A percentile compares a stretch with the other conserved stretches of the same genome.
Conservation (phyloP, 495 filamentous ascomycete genomes). For the Daldinia concentrica region DNA sequence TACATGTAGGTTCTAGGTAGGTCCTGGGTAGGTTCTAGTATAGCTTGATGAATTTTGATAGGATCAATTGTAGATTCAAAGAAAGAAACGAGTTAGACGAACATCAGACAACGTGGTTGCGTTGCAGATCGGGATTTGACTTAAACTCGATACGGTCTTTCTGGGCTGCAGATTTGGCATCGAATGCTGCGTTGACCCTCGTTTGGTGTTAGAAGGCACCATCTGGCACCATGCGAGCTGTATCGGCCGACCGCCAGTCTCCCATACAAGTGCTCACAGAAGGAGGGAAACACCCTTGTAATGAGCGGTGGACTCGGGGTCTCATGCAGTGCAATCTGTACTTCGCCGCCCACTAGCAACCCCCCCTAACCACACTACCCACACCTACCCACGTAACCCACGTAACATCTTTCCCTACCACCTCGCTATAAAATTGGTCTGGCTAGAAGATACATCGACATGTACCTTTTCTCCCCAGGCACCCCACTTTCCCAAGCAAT, state of each 20-base stretch:
- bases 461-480: background rate
- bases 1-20: background rate
- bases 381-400: constrained; percentile 3
- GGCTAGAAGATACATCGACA: too few relatives aligned
- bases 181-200: constrained; percentile 2
- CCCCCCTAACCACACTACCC: constrained; percentile 14
- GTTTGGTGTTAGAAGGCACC: background rate
- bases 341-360: constrained; percentile 45
- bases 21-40: too few relatives aligned
- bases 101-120: constrained; percentile 41
- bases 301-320: constrained; percentile 51
- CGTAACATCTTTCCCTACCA: too few relatives aligned
- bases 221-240: constrained; percentile 16
- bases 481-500: constrained; percentile 39
- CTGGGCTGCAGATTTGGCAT: constrained; percentile 42
- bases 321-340: constrained; percentile 44
- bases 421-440: too few relatives aligned
- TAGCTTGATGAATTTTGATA: background rate
- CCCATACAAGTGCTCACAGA: constrained; percentile 45
- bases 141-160: constrained; percentile 21
- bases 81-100: constrained; percentile 2
- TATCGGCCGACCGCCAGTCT: constrained; percentile 49
- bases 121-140: constrained; percentile 45
- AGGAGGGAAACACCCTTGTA: constrained; percentile 45
- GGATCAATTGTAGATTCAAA: background rate